These are phyloP conservation scores for Leishmania lainsoni DNA, from an alignment of 208 protist genomes.

Conservation along the genomic window DNA sequence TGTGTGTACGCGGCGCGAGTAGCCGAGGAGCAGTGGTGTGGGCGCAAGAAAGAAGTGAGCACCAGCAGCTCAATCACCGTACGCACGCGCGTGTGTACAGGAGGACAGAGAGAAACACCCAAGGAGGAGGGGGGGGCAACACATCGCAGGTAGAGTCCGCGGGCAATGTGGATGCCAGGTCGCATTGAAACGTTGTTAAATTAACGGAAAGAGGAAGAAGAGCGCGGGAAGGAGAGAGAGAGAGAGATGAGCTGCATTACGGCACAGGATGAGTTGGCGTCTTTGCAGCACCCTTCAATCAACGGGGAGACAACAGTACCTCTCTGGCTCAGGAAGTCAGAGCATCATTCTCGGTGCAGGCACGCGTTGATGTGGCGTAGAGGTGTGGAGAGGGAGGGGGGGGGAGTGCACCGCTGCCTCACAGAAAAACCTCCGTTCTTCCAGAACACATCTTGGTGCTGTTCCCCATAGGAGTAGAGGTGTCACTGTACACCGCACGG, in stretches of 20 bases:
- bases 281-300: neutral
- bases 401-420: neutral
- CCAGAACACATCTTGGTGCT: neutral
- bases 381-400: neutral
- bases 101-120: neutral
- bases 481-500: neutral
- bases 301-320: neutral
- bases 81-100: neutral
- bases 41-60: constrained; percentile 10
- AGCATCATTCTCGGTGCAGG: neutral
- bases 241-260: neutral
- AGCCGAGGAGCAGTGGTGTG: neutral
- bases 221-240: neutral
- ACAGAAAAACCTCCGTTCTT: neutral
- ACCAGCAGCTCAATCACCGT: neutral
- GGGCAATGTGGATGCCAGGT: neutral
- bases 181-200: neutral
- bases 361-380: neutral
- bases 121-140: neutral
- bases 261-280: neutral
- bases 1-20: neutral
- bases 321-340: neutral
- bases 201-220: neutral
- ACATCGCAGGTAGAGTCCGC: neutral
- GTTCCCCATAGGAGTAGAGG: neutral